These are phyloP conservation scores for Nevesoporus exiguus DNA, from an alignment of 768 basidiomycete genomes.

Conservation along the genomic window DNA sequence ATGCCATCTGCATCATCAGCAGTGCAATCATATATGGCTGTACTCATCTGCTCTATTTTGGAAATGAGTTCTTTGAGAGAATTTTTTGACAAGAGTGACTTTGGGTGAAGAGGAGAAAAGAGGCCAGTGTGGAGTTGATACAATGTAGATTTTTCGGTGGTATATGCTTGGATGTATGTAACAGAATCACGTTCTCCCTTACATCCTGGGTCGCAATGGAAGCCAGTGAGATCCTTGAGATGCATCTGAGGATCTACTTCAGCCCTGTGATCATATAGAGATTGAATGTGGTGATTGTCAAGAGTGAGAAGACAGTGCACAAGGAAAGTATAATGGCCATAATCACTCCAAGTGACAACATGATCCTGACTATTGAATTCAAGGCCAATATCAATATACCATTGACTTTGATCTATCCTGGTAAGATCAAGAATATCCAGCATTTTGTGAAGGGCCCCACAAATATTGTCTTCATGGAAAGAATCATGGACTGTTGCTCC, in stretches of 20 bases:
- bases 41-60: background rate
- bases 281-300: background rate
- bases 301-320: background rate
- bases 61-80: background rate
- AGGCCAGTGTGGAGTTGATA: conserved; percentile 5
- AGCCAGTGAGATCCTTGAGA: background rate
- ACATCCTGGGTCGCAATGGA: background rate
- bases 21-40: background rate
- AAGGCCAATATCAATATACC: background rate
- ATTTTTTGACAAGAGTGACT: background rate
- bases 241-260: background rate
- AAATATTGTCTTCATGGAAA: background rate
- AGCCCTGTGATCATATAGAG: background rate
- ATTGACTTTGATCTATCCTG: background rate
- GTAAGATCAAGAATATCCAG: background rate
- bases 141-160: conserved; percentile 3
- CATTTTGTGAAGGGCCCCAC: background rate
- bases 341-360: background rate
- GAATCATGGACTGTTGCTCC: background rate
- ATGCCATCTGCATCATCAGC: background rate
- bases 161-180: conserved; percentile 7
- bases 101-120: background rate
- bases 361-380: background rate
- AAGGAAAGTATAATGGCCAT: background rate
- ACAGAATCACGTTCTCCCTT: background rate